Base-by-base conservation (phyloP, 2,329 filamentous ascomycete species). In the Tolypocladium ovalisporum region DNA sequence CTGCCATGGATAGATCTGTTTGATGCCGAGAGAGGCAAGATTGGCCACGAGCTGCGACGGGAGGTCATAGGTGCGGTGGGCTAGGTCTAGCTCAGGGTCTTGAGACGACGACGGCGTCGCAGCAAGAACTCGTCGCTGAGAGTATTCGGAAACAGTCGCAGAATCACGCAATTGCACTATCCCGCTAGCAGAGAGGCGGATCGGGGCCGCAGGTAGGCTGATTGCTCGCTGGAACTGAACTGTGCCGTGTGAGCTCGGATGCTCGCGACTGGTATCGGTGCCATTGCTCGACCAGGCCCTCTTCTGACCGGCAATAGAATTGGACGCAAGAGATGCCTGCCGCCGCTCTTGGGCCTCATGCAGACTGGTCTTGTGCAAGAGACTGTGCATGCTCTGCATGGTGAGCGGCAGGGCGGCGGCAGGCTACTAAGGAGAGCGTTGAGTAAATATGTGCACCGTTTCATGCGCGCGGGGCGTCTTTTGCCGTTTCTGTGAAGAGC, bases 1-100 rank as follows among this genome's bases (percentile, higher is more conserved):
- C 70, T 91, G 88, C 88, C 88, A 92, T 2, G 86, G 85, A 64
- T 91, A 91, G 59, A 91, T 91, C 62, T 79, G 81, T 44, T 76
- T 80, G 57, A 92, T 87, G n/a, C 88, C 88, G 42, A 88, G 74
- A 0, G 75, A 71, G 53, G 76, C 77, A 65, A 91, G 81, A 64
- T 90, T 91, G 22, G 76, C 70, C 3, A 88, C 80, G 42, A 91
- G 72, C 29, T 75, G 70, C 0, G 71, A 62, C 3, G 86, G 84
- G 17, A 92, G 74, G 10, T 75, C 80, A 72, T 90, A 92, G 42
- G 73, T 73, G 1, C 79, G 74, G 68, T 90, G 82, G 5, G 78
- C 77, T 35, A 92, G 75, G 17, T 79, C 82, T 22, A 90, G 75
- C 57, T 79, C 73, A 10, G 80, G 77, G 62, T 86, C 81, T 34